These are phyloP conservation scores for Cercospora sp. DNA, from an alignment of 2,329 filamentous ascomycete genomes.

Conservation along the genomic window DNA sequence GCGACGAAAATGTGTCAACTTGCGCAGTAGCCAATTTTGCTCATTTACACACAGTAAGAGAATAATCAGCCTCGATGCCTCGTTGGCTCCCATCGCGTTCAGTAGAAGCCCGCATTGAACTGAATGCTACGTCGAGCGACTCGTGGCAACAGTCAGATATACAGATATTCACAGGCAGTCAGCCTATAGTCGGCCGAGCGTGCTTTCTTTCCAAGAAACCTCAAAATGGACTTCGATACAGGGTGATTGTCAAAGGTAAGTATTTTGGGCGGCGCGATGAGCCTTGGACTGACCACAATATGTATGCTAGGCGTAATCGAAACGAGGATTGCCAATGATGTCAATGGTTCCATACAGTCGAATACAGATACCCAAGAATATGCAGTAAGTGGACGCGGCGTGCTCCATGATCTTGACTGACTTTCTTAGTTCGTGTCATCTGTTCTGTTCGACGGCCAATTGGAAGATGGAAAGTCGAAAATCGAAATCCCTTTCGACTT, in stretches of 20 bases:
- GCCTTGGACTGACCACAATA: background rate
- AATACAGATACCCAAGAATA: background rate
- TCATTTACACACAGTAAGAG: background rate
- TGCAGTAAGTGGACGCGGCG: background rate
- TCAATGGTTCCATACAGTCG: background rate
- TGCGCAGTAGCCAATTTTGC: background rate
- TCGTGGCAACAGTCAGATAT: background rate
- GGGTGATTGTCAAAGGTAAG: conserved; percentile 17
- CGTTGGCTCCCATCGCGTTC: conserved; percentile 9
- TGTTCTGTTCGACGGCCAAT: conserved; percentile 12
- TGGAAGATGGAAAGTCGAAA: background rate
- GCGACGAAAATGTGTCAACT: background rate
- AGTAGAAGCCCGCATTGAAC: conserved; percentile 6
- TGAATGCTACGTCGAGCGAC: background rate
- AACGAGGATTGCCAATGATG: background rate
- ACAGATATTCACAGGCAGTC: conserved; percentile 12
- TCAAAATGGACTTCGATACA: conserved; percentile 16
- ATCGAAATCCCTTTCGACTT: conserved; percentile 19
- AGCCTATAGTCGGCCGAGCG: conserved; percentile 18
- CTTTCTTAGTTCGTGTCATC: conserved; percentile 17
- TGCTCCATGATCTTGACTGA: background rate
- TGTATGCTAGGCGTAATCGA: background rate
- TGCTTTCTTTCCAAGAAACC: conserved; percentile 16
- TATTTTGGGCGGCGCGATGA: background rate
- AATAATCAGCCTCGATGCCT: conserved; percentile 7